A percentile compares a stretch with the other conserved stretches of the same genome.
These are phyloP conservation scores for Phytophthora idaei DNA, from an alignment of 352 stramenopile species.

Conservation along the genomic window DNA sequence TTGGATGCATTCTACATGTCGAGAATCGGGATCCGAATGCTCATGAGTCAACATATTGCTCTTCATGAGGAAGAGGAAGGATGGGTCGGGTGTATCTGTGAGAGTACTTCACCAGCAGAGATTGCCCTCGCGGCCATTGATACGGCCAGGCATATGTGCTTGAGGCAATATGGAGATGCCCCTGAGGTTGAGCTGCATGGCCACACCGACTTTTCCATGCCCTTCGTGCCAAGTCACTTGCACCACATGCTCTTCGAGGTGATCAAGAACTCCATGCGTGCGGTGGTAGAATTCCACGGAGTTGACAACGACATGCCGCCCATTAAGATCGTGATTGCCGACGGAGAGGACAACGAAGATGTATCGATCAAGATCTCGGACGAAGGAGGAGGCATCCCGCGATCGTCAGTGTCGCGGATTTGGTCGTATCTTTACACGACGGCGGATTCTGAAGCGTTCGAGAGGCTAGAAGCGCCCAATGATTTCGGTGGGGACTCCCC, in stretches of 20 bases:
- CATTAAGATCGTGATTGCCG: slow-evolving; percentile 99
- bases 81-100: slow-evolving; percentile 95
- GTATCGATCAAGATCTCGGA: slow-evolving; percentile 99
- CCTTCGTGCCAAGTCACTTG: slow-evolving; percentile 95
- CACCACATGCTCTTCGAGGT: slow-evolving; percentile 99
- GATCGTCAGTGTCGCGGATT: slow-evolving; percentile 98
- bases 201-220: slow-evolving; percentile 98
- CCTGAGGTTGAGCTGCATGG: slow-evolving; percentile 98
- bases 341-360: slow-evolving; percentile 99
- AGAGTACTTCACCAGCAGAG: slow-evolving; percentile 95
- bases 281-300: slow-evolving; percentile 97
- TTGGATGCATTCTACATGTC: slow-evolving; percentile 99
- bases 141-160: slow-evolving; percentile 99
- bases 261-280: slow-evolving; percentile 99
- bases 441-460: slow-evolving; percentile 94
- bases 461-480: slow-evolving; percentile 86
- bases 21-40: slow-evolving; percentile 99
- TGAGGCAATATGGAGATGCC: slow-evolving; percentile 98
- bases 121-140: slow-evolving; percentile 97
- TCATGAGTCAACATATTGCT: slow-evolving; percentile 99
- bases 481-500: slow-evolving; percentile 90
- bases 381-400: slow-evolving; percentile 98
- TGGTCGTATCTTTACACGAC: slow-evolving; percentile 99
- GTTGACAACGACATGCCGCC: slow-evolving; percentile 98
- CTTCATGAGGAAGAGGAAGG: slow-evolving; percentile 91